Evolutionary conservation across 345 rosid species (phyloP), one percentile per base, ranked within the genome.

Genomic region (Linum trigynum): DNA sequence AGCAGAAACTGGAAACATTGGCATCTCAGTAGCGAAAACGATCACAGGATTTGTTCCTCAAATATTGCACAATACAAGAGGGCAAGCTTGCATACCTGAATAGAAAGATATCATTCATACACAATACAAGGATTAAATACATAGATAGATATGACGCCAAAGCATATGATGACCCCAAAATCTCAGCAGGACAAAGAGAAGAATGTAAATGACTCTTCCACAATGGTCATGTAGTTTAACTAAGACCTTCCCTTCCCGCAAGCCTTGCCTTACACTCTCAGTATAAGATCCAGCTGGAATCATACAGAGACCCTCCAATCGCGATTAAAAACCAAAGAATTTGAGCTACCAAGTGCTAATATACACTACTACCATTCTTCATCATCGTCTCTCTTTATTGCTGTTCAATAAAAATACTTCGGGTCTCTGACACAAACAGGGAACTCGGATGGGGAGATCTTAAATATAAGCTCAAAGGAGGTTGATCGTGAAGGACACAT

Each of bases 401-500:
- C 50, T 40, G 38, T 75, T 23, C n/a, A 37, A 66, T 15, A 56
- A 45, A 45, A 73, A 68, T 70, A 42, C 71, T 55, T 15, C 50
- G 65, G 64, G 57, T 76, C 56, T 45, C 64, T 59, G 42, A 58
- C n/a, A 38, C 12, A 59, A 39, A 45, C 58, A 42, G 51, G 55
- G 38, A 65, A 64, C 69, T 11, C 32, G 32, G 32, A 23, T 23
- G 3, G 45, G 8, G 43, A 69, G 10, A 48, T 48, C 53, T 48
- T 9, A 48, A 15, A 48, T 4, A 40, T 55, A 40, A 67, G 35
- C 0, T 90, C 78, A 92, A 39, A 74, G 80, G 71, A 94, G 79
- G 80, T 86, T 94, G 85, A 95, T 89, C 3, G 99, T 89, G 91
- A 91, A 87, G 67, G 92, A 91, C 66, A 91, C 96, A 10, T 95